These are phyloP conservation scores for Ustilaginoidea virens DNA, from an alignment of 2,329 filamentous ascomycete species.

Conservation along the genomic window DNA sequence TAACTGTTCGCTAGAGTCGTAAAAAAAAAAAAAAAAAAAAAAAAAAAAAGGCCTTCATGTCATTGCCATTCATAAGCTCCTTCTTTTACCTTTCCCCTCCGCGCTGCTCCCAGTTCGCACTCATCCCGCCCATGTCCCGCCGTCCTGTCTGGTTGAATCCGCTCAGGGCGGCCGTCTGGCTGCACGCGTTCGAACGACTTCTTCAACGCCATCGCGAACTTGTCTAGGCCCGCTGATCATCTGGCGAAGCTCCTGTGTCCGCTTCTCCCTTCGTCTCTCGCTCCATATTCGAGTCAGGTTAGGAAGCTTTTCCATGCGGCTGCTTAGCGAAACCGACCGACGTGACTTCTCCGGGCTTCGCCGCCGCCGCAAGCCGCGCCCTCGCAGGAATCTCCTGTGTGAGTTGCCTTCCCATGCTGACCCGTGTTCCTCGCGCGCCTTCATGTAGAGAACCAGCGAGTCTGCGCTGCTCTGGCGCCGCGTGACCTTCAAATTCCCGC, in stretches of 20 bases:
- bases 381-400: slow-evolving; percentile 16
- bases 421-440: slow-evolving; percentile 18
- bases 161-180: neutral
- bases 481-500: slow-evolving; percentile 45
- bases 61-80: no score
- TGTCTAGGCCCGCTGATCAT: slow-evolving; percentile 45
- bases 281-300: slow-evolving; percentile 39
- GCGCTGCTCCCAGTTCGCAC: no score
- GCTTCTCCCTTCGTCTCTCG: slow-evolving; percentile 42
- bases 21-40: no score
- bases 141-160: no score
- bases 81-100: no score
- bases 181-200: slow-evolving; percentile 32
- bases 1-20: no score
- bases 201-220: slow-evolving; percentile 41
- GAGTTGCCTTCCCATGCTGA: slow-evolving; percentile 13
- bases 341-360: slow-evolving; percentile 11
- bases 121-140: no score
- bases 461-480: slow-evolving; percentile 33
- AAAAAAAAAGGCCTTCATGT: no score
- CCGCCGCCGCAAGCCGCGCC: slow-evolving; percentile 13
- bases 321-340: slow-evolving; percentile 25
- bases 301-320: slow-evolving; percentile 35
- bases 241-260: slow-evolving; percentile 39
- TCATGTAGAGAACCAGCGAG: slow-evolving; percentile 17